Percentiles rank a stretch among this genome's conserved stretches.
phyloP scores from a whole-genome alignment of 1,139 yeast genomes.

The Taiozyma onychis region DNA sequence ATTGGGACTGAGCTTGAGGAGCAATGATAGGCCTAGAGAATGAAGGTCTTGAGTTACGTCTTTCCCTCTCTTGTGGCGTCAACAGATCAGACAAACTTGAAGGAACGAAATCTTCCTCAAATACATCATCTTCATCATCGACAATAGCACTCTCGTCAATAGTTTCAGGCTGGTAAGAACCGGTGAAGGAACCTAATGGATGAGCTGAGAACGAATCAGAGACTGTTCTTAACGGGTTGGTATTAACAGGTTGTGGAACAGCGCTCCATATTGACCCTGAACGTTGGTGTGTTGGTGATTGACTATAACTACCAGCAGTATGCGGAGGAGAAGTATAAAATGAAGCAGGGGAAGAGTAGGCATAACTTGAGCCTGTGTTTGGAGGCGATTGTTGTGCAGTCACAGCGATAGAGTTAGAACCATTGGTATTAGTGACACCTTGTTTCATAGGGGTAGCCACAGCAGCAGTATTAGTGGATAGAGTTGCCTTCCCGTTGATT shows the following conservation, averaged over 20 bases:
- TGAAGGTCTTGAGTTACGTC: constrained; percentile 66
- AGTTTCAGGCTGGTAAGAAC: not conserved
- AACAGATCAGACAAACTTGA: constrained; percentile 64
- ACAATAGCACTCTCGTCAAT: constrained; percentile 33
- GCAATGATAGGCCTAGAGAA: constrained; percentile 19
- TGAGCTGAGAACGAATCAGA: not conserved
- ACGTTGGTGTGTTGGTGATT: not conserved
- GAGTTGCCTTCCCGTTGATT: not conserved
- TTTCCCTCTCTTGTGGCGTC: constrained; percentile 69
- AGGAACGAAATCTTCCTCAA: constrained; percentile 75
- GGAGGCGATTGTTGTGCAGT: not conserved
- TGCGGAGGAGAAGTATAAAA: not conserved
- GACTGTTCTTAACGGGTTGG: not conserved
- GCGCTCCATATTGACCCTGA: not conserved
- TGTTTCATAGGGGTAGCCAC: not conserved
- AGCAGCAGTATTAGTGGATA: not conserved
- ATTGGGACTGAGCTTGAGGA: not conserved
- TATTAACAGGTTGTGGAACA: not conserved
- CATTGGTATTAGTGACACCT: not conserved
- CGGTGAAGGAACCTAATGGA: not conserved
- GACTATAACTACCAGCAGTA: not conserved
- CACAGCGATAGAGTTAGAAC: not conserved
- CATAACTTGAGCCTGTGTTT: not conserved
- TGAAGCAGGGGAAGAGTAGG: not conserved
- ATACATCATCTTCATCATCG: constrained; percentile 36